phyloP scores from a whole-genome alignment of 163 green algal genomes.

The Smithsoniella earleae region DNA sequence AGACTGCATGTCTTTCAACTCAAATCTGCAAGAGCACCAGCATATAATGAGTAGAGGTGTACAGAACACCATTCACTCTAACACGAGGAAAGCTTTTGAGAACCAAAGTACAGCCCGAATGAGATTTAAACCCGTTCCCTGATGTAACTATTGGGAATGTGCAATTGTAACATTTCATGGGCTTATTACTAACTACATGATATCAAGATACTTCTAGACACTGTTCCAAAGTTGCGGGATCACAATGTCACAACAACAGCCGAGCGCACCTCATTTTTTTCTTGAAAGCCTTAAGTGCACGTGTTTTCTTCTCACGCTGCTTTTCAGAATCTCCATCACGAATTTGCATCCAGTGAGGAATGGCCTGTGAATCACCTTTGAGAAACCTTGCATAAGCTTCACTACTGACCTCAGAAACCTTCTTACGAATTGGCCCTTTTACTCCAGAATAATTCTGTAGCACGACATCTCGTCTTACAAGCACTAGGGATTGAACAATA shows the following conservation, averaged over 20 bases:
- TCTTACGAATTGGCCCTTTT: conserved; percentile 11
- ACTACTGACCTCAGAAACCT: background rate
- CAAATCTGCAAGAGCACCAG: conserved; percentile 9
- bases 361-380: background rate
- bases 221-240: background rate
- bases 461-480: background rate
- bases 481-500: background rate
- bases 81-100: no score
- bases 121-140: no score
- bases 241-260: background rate
- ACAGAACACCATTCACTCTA: no score
- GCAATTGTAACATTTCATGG: background rate
- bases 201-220: no score
- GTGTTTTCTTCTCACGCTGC: background rate
- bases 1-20: conserved; percentile 1
- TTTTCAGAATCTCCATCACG: background rate
- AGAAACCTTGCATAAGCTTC: conserved; percentile 16
- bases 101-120: no score
- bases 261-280: conserved; percentile 5
- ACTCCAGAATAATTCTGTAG: conserved; percentile 14
- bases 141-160: no score
- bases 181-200: no score
- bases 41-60: background rate
- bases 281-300: conserved; percentile 26
- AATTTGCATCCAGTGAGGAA: conserved; percentile 22